Evolutionary conservation across 495 filamentous ascomycete genomes (phyloP), one percentile per base, ranked within the genome.

Genomic region (Thermothielavioides terrestris): DNA sequence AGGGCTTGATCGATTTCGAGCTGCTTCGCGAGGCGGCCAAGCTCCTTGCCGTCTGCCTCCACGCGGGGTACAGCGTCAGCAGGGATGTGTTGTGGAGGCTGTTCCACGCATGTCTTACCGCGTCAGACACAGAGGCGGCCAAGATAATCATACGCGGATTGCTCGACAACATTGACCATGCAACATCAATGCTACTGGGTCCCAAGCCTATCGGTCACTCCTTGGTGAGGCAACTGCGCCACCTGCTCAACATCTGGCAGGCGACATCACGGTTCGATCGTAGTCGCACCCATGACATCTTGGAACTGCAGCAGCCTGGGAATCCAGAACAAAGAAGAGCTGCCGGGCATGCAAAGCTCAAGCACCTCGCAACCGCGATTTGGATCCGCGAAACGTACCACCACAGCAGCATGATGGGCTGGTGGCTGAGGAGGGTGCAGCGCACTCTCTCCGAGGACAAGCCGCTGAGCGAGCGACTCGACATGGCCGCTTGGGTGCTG

Each of bases 1-100:
- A 66, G 36, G 66, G 66, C 2, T 55, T 71, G 42, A 40, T 74
- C 2, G 58, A 73, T 42, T 69, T 69, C 32, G 50, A 53, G 35
- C 50, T 64, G 23, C 23, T 70, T 3, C 50, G 53, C 5, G 55
- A 66, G 27, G 71, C 69, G 7, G 57, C 62, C 31, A 62, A 52
- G 40, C 50, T 69, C 1, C 57, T 73, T 31, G 35, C 63, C 23
- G 58, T 56, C 9, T 65, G 58, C 25, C 42, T 74, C 9, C 60
- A 58, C n/a, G 50, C 62, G 23, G 45, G 58, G 9, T 58, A 55
- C 21, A 38, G 27, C 0, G 14, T 67, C 18, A 56, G 56, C 15
- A 17, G 42, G 9, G 37, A 58, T 15, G 57, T 68, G 6, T 31
- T 73, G 4, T 50, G 60, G n/a, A 49, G 63, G 26, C 52, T 73